Evolutionary conservation across 2,329 filamentous ascomycete genomes (phyloP).

Genomic region (Aureobasidium sp.): DNA sequence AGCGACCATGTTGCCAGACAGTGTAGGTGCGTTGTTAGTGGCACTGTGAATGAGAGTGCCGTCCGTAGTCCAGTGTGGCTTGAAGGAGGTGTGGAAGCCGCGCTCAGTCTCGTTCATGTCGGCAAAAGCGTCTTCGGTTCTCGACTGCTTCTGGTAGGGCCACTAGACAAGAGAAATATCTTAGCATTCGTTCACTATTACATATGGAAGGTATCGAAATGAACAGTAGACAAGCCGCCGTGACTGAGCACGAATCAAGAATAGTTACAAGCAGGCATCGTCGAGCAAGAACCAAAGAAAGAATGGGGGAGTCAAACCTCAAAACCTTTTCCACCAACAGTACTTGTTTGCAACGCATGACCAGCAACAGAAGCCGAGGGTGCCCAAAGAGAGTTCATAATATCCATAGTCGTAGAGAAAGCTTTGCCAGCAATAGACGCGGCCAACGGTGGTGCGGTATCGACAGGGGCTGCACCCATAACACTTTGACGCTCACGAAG

Average conservation of each 20-base stretch:
- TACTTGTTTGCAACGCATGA: constrained; percentile 44
- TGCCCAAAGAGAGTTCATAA: constrained; percentile 92
- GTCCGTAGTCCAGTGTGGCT: constrained; percentile 71
- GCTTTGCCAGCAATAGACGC: constrained; percentile 40
- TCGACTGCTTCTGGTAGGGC: constrained; percentile 75
- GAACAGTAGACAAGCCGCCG: neutral
- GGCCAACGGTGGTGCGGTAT: constrained; percentile 20
- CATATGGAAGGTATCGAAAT: constrained; percentile 11
- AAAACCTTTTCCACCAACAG: constrained; percentile 57
- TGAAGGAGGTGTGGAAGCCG: constrained; percentile 65
- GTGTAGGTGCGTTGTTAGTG: constrained; percentile 33
- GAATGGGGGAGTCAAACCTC: constrained; percentile 70
- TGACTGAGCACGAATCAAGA: neutral
- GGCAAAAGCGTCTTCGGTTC: constrained; percentile 57
- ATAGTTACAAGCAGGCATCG: neutral
- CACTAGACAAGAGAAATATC: constrained; percentile 53
- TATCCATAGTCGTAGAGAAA: constrained; percentile 83
- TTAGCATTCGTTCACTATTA: constrained; percentile 34
- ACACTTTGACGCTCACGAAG: constrained; percentile 59
- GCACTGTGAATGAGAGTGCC: constrained; percentile 64
- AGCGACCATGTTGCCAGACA: constrained; percentile 46
- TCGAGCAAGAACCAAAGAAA: neutral
- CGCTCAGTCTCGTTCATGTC: constrained; percentile 58
- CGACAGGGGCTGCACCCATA: constrained; percentile 35
- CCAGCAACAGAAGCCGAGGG: constrained; percentile 53